Evolutionary conservation across 2,329 filamentous ascomycete species (phyloP).

Genomic region (Daldinia sp.): DNA sequence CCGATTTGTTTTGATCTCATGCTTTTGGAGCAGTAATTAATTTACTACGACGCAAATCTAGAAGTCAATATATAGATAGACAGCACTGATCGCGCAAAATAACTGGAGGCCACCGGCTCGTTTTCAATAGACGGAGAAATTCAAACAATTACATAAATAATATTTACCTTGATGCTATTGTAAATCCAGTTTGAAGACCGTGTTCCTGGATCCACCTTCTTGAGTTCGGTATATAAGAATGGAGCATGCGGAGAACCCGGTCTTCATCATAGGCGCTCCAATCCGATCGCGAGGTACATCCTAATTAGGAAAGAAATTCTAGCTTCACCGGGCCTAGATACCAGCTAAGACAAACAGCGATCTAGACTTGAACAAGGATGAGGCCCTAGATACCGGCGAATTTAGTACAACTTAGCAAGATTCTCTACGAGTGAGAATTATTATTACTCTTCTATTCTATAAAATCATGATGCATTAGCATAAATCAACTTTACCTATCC

Average conservation of each 20-base stretch:
- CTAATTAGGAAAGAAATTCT: slow-evolving; percentile 14
- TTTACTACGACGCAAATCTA: neutral
- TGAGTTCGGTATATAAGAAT: slow-evolving; percentile 19
- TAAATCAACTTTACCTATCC: slow-evolving; percentile 4
- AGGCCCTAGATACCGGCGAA: neutral
- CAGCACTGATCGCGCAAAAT: neutral
- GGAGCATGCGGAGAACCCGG: slow-evolving; percentile 32
- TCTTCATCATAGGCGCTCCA: slow-evolving; percentile 25
- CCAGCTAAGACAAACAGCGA: neutral
- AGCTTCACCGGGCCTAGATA: neutral
- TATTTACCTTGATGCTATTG: slow-evolving; percentile 14
- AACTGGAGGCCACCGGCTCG: neutral
- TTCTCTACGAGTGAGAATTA: too few relatives aligned
- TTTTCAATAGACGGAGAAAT: slow-evolving; percentile 23
- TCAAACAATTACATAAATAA: slow-evolving; percentile 6
- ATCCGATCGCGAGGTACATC: slow-evolving; percentile 13
- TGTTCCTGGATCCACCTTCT: slow-evolving; percentile 6
- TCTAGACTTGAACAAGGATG: neutral
- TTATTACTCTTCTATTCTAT: too few relatives aligned
- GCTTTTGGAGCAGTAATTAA: too few relatives aligned
- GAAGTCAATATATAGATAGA: slow-evolving; percentile 2
- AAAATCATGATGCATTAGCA: too few relatives aligned
- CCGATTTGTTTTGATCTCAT: neutral
- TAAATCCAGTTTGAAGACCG: slow-evolving; percentile 10
- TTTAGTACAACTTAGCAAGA: neutral